Percentiles rank a stretch among this genome's conserved stretches.
phyloP scores from a whole-genome alignment of 257 asterid genomes.

The Penstemon barbatus region DNA sequence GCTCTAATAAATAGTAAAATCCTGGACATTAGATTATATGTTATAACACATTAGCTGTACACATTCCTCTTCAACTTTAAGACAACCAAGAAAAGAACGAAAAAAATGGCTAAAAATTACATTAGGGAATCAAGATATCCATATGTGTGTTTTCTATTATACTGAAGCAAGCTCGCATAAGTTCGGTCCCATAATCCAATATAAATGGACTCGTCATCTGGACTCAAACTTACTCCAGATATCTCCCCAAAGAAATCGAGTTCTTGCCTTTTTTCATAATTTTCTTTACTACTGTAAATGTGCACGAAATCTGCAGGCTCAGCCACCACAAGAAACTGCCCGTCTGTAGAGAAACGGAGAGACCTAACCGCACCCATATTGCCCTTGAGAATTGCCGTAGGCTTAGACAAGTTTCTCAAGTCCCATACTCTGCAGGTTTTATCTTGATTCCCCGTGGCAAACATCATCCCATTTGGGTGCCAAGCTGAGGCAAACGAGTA shows the following conservation, averaged over 20 bases:
- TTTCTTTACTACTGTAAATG: constrained; percentile 45
- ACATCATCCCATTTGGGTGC: constrained; percentile 62
- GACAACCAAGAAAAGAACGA: no score
- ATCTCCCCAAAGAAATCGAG: constrained; percentile 79
- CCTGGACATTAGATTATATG: no score
- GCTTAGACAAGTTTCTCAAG: constrained; percentile 47
- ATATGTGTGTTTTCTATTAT: constrained; percentile 46
- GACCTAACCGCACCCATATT: constrained; percentile 72
- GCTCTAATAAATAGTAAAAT: no score
- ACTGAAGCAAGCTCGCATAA: constrained; percentile 71
- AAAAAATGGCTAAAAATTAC: constrained; percentile 18
- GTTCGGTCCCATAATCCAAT: constrained; percentile 76
- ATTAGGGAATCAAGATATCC: constrained; percentile 54
- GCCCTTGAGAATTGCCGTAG: constrained; percentile 52
- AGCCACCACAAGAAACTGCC: constrained; percentile 62
- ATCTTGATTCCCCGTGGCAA: constrained; percentile 85
- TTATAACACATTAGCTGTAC: no score
- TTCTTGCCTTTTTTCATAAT: constrained; percentile 57
- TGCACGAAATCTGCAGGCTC: constrained; percentile 86
- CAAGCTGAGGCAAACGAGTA: constrained; percentile 79
- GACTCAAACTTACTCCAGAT: constrained; percentile 65
- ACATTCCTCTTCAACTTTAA: no score
- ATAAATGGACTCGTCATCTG: constrained; percentile 65
- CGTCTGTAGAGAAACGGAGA: constrained; percentile 63
- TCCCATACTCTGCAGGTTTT: constrained; percentile 79